These are phyloP conservation scores for Acer campestre DNA, from an alignment of 345 rosid genomes.

Conservation along the genomic window DNA sequence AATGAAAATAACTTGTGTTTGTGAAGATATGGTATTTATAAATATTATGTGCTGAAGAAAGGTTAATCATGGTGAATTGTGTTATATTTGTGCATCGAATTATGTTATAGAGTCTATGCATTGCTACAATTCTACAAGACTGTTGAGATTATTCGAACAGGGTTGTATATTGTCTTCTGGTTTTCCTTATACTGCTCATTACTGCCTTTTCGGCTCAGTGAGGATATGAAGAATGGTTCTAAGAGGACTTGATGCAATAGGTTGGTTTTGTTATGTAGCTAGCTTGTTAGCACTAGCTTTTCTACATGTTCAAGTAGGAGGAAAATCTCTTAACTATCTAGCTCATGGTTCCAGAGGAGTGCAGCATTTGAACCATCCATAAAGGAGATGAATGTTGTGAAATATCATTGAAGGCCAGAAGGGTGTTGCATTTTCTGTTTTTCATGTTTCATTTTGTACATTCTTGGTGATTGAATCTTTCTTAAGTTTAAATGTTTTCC, in stretches of 20 bases:
- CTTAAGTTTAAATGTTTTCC: constrained; percentile 4
- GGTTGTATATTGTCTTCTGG: background rate
- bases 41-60: background rate
- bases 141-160: background rate
- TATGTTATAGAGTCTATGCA: background rate
- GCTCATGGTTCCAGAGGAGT: background rate
- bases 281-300: background rate
- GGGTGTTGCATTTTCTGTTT: background rate
- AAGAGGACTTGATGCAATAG: background rate
- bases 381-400: background rate
- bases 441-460: background rate
- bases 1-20: background rate
- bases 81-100: background rate
- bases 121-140: background rate
- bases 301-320: background rate
- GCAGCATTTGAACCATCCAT: background rate
- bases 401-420: background rate
- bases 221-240: background rate
- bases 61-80: background rate
- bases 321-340: background rate
- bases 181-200: background rate
- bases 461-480: background rate
- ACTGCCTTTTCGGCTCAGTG: background rate
- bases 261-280: background rate
- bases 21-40: background rate